phyloP scores from a whole-genome alignment of 345 rosid species.

The Theobroma cacao region DNA sequence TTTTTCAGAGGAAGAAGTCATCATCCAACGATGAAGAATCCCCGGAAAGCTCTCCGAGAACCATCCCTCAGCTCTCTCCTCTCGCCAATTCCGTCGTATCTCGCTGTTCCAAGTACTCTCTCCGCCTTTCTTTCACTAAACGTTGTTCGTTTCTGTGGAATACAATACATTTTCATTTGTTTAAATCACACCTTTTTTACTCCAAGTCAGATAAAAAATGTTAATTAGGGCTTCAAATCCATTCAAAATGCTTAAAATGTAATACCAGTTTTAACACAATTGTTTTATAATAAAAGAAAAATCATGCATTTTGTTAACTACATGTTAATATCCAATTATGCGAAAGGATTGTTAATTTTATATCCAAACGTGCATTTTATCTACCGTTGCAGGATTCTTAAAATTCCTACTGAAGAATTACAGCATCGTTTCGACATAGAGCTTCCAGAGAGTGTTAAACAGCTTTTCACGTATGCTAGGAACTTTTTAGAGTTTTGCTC shows the following conservation, averaged over 20 bases:
- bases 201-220: neutral
- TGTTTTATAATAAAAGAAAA: neutral
- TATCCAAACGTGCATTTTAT: neutral
- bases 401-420: constrained; percentile 57
- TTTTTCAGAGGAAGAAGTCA: constrained; percentile 59
- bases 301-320: neutral
- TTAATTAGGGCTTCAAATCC: neutral
- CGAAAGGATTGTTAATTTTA: no score
- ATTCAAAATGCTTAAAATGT: neutral
- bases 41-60: constrained; percentile 42
- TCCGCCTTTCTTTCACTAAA: neutral
- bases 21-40: constrained; percentile 30
- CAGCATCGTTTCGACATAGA: constrained; percentile 73
- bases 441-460: constrained; percentile 72
- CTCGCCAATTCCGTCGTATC: constrained; percentile 87
- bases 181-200: neutral
- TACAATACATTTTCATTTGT: no score
- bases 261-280: neutral
- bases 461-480: constrained; percentile 60
- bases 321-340: no score
- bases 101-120: constrained; percentile 72
- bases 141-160: constrained; percentile 1
- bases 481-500: constrained; percentile 83
- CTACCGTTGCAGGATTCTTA: constrained; percentile 51
- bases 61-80: constrained; percentile 77